Conservation (phyloP, 2,329 filamentous ascomycete species). For the Bertia moriformis region DNA sequence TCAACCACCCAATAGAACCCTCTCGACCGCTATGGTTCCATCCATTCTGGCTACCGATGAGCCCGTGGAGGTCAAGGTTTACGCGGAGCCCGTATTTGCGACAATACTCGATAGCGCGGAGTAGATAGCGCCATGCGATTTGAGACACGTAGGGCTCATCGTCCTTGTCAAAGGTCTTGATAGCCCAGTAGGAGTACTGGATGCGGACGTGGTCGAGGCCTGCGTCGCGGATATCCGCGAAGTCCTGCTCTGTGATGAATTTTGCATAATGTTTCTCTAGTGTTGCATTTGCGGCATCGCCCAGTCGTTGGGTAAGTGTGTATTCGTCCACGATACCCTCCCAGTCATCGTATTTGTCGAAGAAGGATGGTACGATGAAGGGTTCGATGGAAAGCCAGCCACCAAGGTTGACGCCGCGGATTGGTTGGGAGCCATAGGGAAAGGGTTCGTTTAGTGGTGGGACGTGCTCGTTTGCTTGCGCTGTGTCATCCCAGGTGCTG, state of each 20-base stretch:
- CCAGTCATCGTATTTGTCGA: conserved; percentile 26
- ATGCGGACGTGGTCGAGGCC: conserved; percentile 46
- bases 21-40: conserved; percentile 46
- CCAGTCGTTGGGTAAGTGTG: conserved; percentile 31
- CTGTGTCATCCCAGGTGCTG: conserved; percentile 52
- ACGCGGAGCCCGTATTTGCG: conserved; percentile 33
- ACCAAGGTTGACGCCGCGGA: conserved; percentile 58
- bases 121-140: conserved; percentile 25
- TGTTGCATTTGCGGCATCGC: conserved; percentile 23
- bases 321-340: conserved; percentile 29
- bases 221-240: conserved; percentile 36
- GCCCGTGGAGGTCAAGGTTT: conserved; percentile 43
- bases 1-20: conserved; percentile 16
- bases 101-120: conserved; percentile 41
- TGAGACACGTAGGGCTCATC: conserved; percentile 31
- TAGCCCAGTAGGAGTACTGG: conserved; percentile 45
- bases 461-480: conserved; percentile 47
- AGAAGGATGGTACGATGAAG: conserved; percentile 63
- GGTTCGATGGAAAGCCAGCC: conserved; percentile 64
- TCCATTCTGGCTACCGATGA: conserved; percentile 41
- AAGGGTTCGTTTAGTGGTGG: conserved; percentile 47
- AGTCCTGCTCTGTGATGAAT: conserved; percentile 32
- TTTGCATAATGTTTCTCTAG: conserved; percentile 33
- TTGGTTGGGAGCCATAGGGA: conserved; percentile 47
- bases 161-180: conserved; percentile 27